phyloP scores from a whole-genome alignment of 768 basidiomycete genomes.

The Boletus eberwhitei region DNA sequence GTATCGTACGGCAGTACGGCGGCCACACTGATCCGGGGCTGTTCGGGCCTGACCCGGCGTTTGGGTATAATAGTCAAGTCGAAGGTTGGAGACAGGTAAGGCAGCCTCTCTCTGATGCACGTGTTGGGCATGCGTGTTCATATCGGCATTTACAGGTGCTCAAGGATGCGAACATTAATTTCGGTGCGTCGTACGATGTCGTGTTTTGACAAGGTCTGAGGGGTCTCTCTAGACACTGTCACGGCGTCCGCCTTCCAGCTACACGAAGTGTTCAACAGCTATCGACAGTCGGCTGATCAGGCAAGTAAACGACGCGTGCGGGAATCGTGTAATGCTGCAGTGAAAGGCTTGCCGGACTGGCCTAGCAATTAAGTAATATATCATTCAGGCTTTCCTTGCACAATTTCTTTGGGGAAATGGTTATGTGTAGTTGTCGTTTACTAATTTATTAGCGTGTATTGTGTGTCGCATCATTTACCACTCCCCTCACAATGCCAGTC shows the following conservation, averaged over 20 bases:
- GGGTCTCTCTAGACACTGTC: constrained; percentile 36
- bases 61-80: constrained; percentile 50
- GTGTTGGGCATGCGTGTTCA: not conserved
- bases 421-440: not conserved
- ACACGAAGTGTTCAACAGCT: constrained; percentile 67
- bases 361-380: constrained; percentile 41
- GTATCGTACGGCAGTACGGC: constrained; percentile 44
- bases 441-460: constrained; percentile 7
- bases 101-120: not conserved
- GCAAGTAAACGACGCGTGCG: constrained; percentile 74
- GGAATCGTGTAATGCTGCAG: constrained; percentile 74
- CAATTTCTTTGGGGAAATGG: not conserved
- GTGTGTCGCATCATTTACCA: not conserved
- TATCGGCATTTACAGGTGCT: constrained; percentile 37
- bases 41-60: constrained; percentile 32
- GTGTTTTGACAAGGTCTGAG: not conserved
- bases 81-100: constrained; percentile 58
- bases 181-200: constrained; percentile 37
- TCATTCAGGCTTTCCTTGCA: not conserved
- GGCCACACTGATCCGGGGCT: constrained; percentile 33
- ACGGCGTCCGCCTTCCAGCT: constrained; percentile 74
- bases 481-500: not conserved
- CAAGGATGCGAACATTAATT: constrained; percentile 53
- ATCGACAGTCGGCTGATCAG: constrained; percentile 68
- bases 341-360: constrained; percentile 72